These are phyloP conservation scores for Irpex lacteus DNA, from an alignment of 1,284 basidiomycete species.

Conservation along the genomic window DNA sequence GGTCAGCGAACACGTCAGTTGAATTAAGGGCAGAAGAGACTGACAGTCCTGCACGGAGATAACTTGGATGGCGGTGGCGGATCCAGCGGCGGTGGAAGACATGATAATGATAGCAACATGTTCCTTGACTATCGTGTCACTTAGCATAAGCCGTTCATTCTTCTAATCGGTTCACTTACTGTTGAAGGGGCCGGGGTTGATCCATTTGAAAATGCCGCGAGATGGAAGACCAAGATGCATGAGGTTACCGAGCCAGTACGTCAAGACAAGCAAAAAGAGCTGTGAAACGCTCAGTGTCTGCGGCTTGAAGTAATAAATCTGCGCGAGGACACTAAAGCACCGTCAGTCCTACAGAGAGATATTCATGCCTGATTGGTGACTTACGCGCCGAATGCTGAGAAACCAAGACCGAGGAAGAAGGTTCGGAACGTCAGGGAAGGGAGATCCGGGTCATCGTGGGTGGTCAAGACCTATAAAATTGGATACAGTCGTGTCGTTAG, in stretches of 20 bases:
- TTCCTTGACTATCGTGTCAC: slow-evolving; percentile 27
- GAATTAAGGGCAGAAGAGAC: slow-evolving; percentile 6
- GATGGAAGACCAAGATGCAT: slow-evolving; percentile 32
- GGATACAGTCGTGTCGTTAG: not conserved
- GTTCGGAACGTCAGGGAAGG: slow-evolving; percentile 36
- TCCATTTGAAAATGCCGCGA: slow-evolving; percentile 31
- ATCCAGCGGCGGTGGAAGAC: slow-evolving; percentile 33
- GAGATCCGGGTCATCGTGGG: slow-evolving; percentile 35
- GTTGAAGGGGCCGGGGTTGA: slow-evolving; percentile 46
- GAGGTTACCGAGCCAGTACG: slow-evolving; percentile 35
- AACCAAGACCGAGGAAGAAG: slow-evolving; percentile 36
- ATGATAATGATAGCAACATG: slow-evolving; percentile 36
- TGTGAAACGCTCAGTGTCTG: slow-evolving; percentile 31
- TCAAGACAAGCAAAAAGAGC: slow-evolving; percentile 35
- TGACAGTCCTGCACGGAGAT: slow-evolving; percentile 34
- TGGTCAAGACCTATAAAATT: slow-evolving; percentile 31
- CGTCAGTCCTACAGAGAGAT: slow-evolving; percentile 7
- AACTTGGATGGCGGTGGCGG: slow-evolving; percentile 35
- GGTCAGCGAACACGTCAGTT: not conserved
- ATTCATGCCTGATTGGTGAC: slow-evolving; percentile 6
- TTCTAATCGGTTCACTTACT: slow-evolving; percentile 24
- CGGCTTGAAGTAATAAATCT: slow-evolving; percentile 38
- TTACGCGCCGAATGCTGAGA: slow-evolving; percentile 32
- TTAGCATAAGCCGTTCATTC: not conserved
- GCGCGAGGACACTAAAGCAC: slow-evolving; percentile 33